Conservation (phyloP, 2,329 filamentous ascomycete species). For the Colletotrichum tropicicola region DNA sequence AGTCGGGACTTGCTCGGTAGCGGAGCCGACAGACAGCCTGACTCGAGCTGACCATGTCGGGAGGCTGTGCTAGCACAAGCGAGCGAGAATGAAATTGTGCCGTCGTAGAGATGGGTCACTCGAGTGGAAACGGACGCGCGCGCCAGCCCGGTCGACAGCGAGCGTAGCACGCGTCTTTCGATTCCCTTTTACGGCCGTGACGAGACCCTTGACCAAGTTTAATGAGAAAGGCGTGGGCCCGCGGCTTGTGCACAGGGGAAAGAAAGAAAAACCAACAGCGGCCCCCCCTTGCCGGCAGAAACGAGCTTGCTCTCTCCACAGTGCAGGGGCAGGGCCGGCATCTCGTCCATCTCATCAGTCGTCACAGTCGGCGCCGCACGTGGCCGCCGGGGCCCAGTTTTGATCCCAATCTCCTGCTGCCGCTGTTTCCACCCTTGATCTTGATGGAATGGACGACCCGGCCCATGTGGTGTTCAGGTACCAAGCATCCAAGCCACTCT, state of each 20-base stretch:
- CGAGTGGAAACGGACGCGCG: constrained; percentile 17
- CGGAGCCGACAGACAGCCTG: constrained; percentile 8
- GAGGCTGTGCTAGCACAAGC: constrained; percentile 27
- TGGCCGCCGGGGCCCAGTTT: constrained; percentile 38
- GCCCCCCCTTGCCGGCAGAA: constrained; percentile 10
- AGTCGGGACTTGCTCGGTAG: constrained; percentile 5
- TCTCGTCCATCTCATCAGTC: constrained; percentile 25
- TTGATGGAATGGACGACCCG: background rate
- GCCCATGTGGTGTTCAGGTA: background rate
- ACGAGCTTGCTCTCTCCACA: constrained; percentile 16
- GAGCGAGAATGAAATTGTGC: constrained; percentile 29
- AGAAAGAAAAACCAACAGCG: constrained; percentile 4
- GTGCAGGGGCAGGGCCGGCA: constrained; percentile 27
- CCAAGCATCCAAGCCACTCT: background rate
- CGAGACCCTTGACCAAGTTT: constrained; percentile 23
- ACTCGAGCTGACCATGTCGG: constrained; percentile 24
- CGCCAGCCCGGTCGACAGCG: constrained; percentile 11
- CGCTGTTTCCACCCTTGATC: constrained; percentile 12
- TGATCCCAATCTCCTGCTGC: constrained; percentile 37
- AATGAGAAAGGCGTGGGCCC: constrained; percentile 12
- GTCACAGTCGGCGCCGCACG: constrained; percentile 34
- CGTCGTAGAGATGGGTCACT: constrained; percentile 12
- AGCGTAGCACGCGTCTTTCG: constrained; percentile 6
- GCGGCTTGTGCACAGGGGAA: constrained; percentile 19
- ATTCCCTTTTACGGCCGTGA: constrained; percentile 11